Percentiles rank a stretch among this genome's conserved stretches.
These are phyloP conservation scores for Phytopythium oedochilum DNA, from an alignment of 352 stramenopile genomes.

Conservation along the genomic window DNA sequence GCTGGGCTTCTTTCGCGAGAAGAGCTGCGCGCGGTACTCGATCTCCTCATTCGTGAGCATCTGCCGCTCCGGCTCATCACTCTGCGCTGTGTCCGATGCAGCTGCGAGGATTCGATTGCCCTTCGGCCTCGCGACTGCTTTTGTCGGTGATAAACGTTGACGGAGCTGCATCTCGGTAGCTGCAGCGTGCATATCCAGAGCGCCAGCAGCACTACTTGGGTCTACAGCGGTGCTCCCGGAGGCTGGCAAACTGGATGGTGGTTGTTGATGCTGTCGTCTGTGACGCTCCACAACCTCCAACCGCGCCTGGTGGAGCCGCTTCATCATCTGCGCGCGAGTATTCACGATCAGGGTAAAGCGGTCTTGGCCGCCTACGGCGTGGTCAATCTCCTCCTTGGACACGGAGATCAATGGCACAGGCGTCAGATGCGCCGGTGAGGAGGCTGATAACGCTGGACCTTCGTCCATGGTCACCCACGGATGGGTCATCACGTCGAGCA, in stretches of 20 bases:
- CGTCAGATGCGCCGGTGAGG: slow-evolving; percentile 9
- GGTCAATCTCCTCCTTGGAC: slow-evolving; percentile 76
- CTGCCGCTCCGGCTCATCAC: slow-evolving; percentile 10
- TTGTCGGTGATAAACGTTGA: not conserved
- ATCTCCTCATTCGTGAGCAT: slow-evolving; percentile 68
- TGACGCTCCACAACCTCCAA: slow-evolving; percentile 24
- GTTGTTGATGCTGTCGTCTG: slow-evolving; percentile 1
- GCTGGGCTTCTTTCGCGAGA: slow-evolving; percentile 58
- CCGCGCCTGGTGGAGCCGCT: slow-evolving; percentile 41
- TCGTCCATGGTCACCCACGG: slow-evolving; percentile 79
- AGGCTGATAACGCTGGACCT: slow-evolving; percentile 13
- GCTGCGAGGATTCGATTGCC: slow-evolving; percentile 30
- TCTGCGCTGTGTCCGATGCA: slow-evolving; percentile 2
- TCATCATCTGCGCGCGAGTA: slow-evolving; percentile 68
- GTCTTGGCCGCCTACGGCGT: slow-evolving; percentile 48
- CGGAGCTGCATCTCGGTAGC: slow-evolving; percentile 5
- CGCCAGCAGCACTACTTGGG: not conserved
- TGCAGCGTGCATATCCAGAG: not conserved
- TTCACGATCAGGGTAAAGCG: slow-evolving; percentile 61
- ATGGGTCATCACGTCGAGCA: slow-evolving; percentile 68
- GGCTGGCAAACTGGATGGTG: not conserved
- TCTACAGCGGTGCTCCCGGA: not conserved
- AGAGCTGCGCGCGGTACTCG: slow-evolving; percentile 50
- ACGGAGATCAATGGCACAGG: slow-evolving; percentile 45
- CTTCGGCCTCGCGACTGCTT: slow-evolving; percentile 3